phyloP scores from a whole-genome alignment of 441 rosid species.

The Hura crepitans region DNA sequence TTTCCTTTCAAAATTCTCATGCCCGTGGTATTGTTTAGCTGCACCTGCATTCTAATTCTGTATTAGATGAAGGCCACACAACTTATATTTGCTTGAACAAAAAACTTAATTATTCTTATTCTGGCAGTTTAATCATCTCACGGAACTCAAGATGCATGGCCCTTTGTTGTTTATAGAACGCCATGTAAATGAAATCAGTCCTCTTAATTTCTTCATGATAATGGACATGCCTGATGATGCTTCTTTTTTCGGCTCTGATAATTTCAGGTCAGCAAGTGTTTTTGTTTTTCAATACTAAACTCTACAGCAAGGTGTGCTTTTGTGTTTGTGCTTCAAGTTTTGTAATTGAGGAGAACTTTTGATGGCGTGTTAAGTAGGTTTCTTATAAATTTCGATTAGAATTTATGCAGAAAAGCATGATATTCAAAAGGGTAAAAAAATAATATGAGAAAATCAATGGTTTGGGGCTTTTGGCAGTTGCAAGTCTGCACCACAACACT shows the following conservation, averaged over 20 bases:
- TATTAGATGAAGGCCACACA: background rate
- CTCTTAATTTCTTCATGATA: constrained; percentile 56
- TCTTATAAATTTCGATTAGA: background rate
- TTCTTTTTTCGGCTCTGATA: constrained; percentile 58
- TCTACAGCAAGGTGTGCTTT: background rate
- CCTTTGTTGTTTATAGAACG: constrained; percentile 47
- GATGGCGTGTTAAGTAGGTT: background rate
- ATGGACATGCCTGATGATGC: constrained; percentile 62
- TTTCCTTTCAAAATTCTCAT: background rate
- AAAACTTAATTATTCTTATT: constrained; percentile 12
- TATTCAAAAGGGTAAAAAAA: background rate
- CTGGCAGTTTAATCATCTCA: constrained; percentile 55
- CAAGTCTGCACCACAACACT: background rate
- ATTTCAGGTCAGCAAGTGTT: constrained; percentile 52
- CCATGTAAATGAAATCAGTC: constrained; percentile 42
- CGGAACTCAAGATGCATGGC: constrained; percentile 52
- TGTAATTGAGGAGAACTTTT: background rate
- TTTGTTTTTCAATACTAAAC: background rate
- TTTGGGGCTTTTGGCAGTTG: background rate
- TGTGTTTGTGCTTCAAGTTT: background rate
- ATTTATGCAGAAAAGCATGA: background rate
- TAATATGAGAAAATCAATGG: background rate
- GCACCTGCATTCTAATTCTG: background rate
- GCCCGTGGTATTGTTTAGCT: background rate
- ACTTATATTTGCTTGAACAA: background rate